phyloP scores from a whole-genome alignment of 164 flowering plant species.

The Liriodendron chinense region DNA sequence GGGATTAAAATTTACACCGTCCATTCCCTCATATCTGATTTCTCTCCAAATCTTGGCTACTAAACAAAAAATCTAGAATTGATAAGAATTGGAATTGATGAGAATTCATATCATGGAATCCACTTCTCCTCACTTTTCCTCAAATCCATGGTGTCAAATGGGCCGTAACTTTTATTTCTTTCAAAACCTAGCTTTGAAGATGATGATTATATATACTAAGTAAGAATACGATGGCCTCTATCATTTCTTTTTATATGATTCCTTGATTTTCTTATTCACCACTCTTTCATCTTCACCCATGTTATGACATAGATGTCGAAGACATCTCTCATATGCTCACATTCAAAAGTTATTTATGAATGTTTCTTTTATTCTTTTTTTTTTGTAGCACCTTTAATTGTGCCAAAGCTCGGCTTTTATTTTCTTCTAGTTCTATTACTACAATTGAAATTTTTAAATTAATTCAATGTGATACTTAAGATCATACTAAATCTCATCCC shows the following conservation, averaged over 20 bases:
- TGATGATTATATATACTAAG: neutral
- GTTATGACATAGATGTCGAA: neutral
- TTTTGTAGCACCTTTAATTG: neutral
- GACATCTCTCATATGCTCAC: neutral
- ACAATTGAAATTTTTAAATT: neutral
- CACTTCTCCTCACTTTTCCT: no score
- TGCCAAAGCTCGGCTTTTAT: neutral
- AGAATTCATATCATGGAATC: no score
- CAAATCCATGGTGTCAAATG: no score
- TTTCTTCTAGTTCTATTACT: neutral
- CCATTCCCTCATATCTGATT: no score
- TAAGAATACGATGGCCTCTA: neutral
- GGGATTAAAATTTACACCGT: no score
- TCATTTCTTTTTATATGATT: neutral
- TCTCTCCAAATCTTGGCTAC: no score
- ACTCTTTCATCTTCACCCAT: neutral
- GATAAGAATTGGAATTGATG: no score
- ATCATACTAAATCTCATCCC: neutral
- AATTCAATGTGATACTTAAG: constrained; percentile 7
- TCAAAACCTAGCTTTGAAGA: neutral
- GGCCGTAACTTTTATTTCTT: neutral
- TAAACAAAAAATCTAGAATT: no score
- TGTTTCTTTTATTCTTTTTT: neutral
- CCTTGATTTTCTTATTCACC: no score
- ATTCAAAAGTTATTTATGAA: neutral